Evolutionary conservation across 441 rosid genomes (phyloP).

Genomic region (Syzygium syzygioides): DNA sequence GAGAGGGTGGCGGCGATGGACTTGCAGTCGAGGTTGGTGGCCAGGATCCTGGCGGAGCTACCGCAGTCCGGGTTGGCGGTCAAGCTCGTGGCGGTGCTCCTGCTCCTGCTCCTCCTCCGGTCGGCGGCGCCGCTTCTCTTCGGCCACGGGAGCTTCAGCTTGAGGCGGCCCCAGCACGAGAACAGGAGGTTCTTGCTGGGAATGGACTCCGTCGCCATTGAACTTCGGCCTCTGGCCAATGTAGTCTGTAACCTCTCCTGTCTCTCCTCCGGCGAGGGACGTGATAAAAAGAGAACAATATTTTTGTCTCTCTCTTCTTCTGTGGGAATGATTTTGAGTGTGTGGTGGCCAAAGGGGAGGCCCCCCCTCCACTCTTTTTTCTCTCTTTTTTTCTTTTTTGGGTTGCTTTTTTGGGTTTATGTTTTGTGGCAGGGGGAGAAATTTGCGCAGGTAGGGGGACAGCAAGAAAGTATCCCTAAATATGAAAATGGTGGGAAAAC

Average conservation of each 20-base stretch:
- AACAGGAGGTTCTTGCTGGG: background rate
- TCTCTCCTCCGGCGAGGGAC: background rate
- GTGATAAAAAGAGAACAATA: background rate
- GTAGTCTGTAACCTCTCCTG: background rate
- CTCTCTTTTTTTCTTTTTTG: background rate
- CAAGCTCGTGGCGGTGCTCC: background rate
- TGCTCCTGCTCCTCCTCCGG: background rate
- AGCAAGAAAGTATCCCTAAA: rapidly evolving
- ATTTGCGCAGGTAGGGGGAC: background rate
- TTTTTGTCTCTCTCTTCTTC: background rate
- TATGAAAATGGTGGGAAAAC: background rate
- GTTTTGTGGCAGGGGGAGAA: background rate
- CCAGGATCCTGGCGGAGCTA: background rate
- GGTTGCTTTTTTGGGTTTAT: background rate
- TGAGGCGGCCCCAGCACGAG: constrained; percentile 56
- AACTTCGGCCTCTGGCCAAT: background rate
- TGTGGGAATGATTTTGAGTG: background rate
- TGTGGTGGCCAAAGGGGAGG: background rate
- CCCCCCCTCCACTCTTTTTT: background rate
- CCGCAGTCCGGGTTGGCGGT: constrained; percentile 2
- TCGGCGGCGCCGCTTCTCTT: constrained; percentile 14
- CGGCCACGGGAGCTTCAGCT: constrained; percentile 42
- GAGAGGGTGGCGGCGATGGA: constrained; percentile 14
- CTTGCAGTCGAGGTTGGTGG: constrained; percentile 11
- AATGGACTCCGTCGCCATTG: background rate